phyloP scores from a whole-genome alignment of 2,329 filamentous ascomycete species.

The Chrysoporthe puriensis region DNA sequence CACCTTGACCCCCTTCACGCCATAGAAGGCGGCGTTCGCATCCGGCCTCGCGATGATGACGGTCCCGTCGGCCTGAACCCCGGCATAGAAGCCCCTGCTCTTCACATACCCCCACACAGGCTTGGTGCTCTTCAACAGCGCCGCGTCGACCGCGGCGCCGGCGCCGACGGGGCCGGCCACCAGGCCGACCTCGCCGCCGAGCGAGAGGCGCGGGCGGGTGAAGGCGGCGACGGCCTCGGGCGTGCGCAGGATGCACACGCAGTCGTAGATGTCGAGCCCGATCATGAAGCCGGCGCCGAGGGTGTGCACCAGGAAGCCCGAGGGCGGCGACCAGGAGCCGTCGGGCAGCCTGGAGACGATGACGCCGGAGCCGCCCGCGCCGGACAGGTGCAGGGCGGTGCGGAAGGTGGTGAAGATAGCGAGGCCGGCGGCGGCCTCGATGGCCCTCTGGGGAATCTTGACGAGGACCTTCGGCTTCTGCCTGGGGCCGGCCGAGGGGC shows the following conservation, averaged over 20 bases:
- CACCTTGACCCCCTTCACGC: slow-evolving; percentile 38
- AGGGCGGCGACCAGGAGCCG: slow-evolving; percentile 69
- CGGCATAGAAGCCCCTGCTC: slow-evolving; percentile 72
- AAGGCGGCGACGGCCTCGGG: slow-evolving; percentile 69
- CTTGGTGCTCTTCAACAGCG: slow-evolving; percentile 47
- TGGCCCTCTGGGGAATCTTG: slow-evolving; percentile 47
- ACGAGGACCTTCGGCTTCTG: slow-evolving; percentile 40
- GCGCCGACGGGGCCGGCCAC: slow-evolving; percentile 61
- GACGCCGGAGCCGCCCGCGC: slow-evolving; percentile 59
- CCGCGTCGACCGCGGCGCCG: slow-evolving; percentile 65
- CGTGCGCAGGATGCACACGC: slow-evolving; percentile 74
- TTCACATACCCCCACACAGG: slow-evolving; percentile 76
- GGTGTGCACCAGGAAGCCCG: slow-evolving; percentile 72
- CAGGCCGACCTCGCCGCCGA: slow-evolving; percentile 70
- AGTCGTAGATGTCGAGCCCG: slow-evolving; percentile 77
- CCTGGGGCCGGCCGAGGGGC: slow-evolving; percentile 32
- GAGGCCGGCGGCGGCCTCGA: slow-evolving; percentile 57
- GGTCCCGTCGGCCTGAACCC: slow-evolving; percentile 73
- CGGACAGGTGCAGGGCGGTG: slow-evolving; percentile 59
- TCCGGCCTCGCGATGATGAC: slow-evolving; percentile 73
- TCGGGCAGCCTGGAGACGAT: slow-evolving; percentile 56
- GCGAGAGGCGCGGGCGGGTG: slow-evolving; percentile 64
- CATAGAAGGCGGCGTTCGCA: slow-evolving; percentile 74
- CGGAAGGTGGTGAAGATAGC: slow-evolving; percentile 65
- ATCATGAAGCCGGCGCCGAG: slow-evolving; percentile 70